These are phyloP conservation scores for Psilocybe sp. DNA, from an alignment of 768 basidiomycete species.

Conservation along the genomic window DNA sequence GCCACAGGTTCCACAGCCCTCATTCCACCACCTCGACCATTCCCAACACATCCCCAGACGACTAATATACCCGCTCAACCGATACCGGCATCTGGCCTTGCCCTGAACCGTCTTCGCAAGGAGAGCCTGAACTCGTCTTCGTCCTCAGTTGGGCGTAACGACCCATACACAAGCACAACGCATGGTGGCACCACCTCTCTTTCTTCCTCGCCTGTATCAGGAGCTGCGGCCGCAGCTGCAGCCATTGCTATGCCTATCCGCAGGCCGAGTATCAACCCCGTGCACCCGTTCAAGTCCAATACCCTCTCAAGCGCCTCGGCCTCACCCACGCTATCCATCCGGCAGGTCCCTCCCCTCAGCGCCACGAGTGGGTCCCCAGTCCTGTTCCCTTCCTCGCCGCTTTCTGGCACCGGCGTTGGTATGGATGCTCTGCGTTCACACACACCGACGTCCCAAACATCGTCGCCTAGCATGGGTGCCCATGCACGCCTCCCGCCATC, in stretches of 20 bases:
- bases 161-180: background rate
- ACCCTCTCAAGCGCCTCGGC: constrained; percentile 31
- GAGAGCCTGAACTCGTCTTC: constrained; percentile 45
- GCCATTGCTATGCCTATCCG: constrained; percentile 25
- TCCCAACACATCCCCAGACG: constrained; percentile 14
- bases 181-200: constrained; percentile 19
- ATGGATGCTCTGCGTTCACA: constrained; percentile 11
- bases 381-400: constrained; percentile 10
- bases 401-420: constrained; percentile 10
- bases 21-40: constrained; percentile 28
- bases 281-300: constrained; percentile 39
- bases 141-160: constrained; percentile 16
- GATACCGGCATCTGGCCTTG: constrained; percentile 27
- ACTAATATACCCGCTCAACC: constrained; percentile 13
- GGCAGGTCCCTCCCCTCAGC: constrained; percentile 16
- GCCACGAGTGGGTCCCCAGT: constrained; percentile 7
- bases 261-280: constrained; percentile 27
- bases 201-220: constrained; percentile 28
- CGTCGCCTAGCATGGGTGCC: constrained; percentile 10
- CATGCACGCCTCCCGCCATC: constrained; percentile 23
- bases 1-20: constrained; percentile 23
- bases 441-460: constrained; percentile 10
- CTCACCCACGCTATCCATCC: constrained; percentile 31
- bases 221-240: background rate
- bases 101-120: constrained; percentile 42